phyloP scores from a whole-genome alignment of 108 stramenopile species.

The Pelagomonas calceolata region DNA sequence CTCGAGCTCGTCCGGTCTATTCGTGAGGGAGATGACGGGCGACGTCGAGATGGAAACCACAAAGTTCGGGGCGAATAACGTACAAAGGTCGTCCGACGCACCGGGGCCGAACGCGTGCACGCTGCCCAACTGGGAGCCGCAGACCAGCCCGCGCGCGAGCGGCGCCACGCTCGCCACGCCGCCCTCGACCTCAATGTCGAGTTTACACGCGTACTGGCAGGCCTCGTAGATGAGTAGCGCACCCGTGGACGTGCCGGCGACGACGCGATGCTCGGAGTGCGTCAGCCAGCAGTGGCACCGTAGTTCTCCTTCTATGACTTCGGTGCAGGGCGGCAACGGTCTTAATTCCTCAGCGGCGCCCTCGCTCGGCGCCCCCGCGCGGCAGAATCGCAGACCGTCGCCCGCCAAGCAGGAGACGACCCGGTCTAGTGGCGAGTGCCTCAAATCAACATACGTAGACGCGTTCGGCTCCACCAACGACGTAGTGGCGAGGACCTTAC shows the following conservation, averaged over 20 bases:
- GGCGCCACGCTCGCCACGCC: constrained; percentile 26
- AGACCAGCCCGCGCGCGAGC: constrained; percentile 28
- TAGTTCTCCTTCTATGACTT: constrained; percentile 7
- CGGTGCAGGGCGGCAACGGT: constrained; percentile 20
- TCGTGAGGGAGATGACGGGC: constrained; percentile 19
- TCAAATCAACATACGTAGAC: constrained; percentile 13
- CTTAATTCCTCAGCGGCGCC: constrained; percentile 32
- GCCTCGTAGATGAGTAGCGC: constrained; percentile 27
- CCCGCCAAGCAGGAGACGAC: constrained; percentile 32
- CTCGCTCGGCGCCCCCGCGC: too few species aligned
- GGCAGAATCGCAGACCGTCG: constrained; percentile 31
- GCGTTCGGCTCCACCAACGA: constrained; percentile 6
- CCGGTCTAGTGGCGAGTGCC: constrained; percentile 40
- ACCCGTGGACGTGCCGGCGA: constrained; percentile 35
- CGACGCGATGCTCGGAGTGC: constrained; percentile 31
- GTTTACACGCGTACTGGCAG: constrained; percentile 20
- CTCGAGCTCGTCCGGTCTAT: constrained; percentile 26
- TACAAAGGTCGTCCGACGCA: constrained; percentile 12
- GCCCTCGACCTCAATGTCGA: constrained; percentile 18
- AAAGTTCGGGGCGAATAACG: constrained; percentile 20
- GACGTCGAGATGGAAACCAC: constrained; percentile 8
- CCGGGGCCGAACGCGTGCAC: constrained; percentile 30
- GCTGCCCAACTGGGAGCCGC: constrained; percentile 25
- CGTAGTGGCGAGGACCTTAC: constrained; percentile 18
- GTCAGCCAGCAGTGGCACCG: constrained; percentile 32